Evolutionary conservation across 164 flowering plant genomes (phyloP).

Genomic region (Aristolochia fimbriata): DNA sequence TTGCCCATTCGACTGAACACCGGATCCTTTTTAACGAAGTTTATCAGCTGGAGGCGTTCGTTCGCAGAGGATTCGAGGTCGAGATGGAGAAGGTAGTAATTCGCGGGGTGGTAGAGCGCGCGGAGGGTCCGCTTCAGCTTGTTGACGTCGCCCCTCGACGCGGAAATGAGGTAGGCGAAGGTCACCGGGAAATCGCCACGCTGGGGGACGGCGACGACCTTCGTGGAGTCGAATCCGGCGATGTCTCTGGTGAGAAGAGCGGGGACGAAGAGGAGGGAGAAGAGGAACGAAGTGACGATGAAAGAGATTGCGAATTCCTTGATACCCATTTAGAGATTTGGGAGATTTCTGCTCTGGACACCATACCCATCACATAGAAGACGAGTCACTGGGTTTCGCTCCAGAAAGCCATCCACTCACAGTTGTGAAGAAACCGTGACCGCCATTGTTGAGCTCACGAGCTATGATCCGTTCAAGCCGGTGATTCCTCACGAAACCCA

Average conservation of each 20-base stretch:
- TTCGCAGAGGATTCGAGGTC: conserved; percentile 42
- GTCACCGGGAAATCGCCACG: conserved; percentile 33
- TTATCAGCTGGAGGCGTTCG: conserved; percentile 44
- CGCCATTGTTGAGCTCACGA: too few relatives aligned
- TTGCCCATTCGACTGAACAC: conserved; percentile 46
- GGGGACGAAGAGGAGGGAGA: conserved; percentile 37
- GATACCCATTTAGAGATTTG: conserved; percentile 27
- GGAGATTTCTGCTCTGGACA: not conserved
- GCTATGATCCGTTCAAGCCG: too few relatives aligned
- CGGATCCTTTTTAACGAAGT: conserved; percentile 33
- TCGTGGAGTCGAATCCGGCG: conserved; percentile 14
- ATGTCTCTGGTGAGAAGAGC: conserved; percentile 21
- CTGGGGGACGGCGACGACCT: conserved; percentile 7
- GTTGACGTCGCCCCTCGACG: conserved; percentile 52
- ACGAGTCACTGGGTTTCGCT: not conserved
- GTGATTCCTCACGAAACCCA: too few relatives aligned
- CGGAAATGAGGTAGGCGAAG: conserved; percentile 86
- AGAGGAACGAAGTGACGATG: conserved; percentile 34
- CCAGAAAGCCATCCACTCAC: not conserved
- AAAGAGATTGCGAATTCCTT: conserved; percentile 32
- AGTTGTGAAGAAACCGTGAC: not conserved
- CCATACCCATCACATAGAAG: not conserved
- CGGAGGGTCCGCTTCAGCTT: conserved; percentile 45
- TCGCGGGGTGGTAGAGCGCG: conserved; percentile 73
- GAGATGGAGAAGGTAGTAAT: conserved; percentile 66